Conservation (phyloP, 257 asterid species). For the Solanum bukasovii region DNA sequence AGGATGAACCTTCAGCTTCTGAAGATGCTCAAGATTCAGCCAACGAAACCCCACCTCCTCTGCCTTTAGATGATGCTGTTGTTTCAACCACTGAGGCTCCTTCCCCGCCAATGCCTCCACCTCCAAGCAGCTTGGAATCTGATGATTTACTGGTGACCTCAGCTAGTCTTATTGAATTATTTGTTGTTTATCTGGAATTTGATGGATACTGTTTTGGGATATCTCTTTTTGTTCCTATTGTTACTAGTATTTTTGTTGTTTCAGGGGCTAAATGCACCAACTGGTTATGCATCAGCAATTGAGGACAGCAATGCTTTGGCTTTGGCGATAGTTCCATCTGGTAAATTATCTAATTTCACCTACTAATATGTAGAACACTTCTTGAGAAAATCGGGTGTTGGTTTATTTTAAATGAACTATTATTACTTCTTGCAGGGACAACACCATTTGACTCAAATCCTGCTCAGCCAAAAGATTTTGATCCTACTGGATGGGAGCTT, state of each 20-base stretch:
- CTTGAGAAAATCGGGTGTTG: not conserved
- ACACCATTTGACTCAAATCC: constrained; percentile 39
- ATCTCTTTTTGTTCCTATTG: not conserved
- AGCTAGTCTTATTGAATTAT: not conserved
- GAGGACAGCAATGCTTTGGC: constrained; percentile 93
- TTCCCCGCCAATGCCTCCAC: constrained; percentile 39
- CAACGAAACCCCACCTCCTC: constrained; percentile 38
- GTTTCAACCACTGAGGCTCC: constrained; percentile 34
- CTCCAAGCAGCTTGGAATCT: constrained; percentile 36
- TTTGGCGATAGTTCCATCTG: constrained; percentile 82
- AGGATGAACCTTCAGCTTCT: constrained; percentile 50
- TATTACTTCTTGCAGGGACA: constrained; percentile 31
- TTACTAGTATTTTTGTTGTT: constrained; percentile 3
- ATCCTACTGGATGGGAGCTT: constrained; percentile 96
- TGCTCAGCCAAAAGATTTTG: constrained; percentile 43
- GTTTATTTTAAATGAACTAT: not conserved
- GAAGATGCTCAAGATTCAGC: constrained; percentile 41
- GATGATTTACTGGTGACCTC: constrained; percentile 75
- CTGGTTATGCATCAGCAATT: constrained; percentile 52
- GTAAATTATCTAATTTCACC: constrained; percentile 25
- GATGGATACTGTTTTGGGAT: not conserved
- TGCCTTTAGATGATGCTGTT: constrained; percentile 32
- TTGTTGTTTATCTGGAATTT: not conserved
- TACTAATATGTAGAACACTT: not conserved
- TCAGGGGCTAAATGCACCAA: constrained; percentile 65